Base-by-base conservation (phyloP, 2,329 filamentous ascomycete genomes). In the Thelonectria olida region DNA sequence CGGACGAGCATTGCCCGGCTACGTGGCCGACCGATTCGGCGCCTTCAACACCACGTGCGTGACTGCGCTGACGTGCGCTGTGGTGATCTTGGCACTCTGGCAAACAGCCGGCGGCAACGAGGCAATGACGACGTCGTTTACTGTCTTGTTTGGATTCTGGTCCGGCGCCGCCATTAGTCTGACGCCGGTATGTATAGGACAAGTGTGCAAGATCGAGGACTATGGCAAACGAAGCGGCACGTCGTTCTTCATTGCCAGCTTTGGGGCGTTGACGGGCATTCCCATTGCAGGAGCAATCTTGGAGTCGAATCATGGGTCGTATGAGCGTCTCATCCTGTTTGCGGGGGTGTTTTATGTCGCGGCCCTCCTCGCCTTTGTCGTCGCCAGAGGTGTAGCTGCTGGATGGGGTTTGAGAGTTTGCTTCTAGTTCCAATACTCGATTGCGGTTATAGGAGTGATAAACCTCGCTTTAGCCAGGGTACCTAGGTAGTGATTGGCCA, bases 191-290 rank as follows among this genome's bases (percentile, higher is more conserved):
- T 92, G 90, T 65, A 83, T 93, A 2, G 88, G 88, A 0, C 88
- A 91, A 75, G 80, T 92, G 4, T 92, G 90, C 75, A 83, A 85
- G 31, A 90, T 88, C 1, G 84, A 89, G 65, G 81, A 91, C 50
- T 91, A 91, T 65, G 90, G 90, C 0, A 80, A 88, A 34, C 88
- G 91, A 64, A 91, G 89, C 67, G 88, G 89, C 3, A 92, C 89
- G 1, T 85, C 87, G 52, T 92, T 90, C 69, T 90, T 86, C 0
- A 79, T 92, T 34, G 89, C 91, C 13, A 87, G 85, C 49, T 86
- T 92, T 66, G 88, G 72, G 5, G 67, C 68, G 7, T 75, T 89
- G 58, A 85, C 83, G 1, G 85, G 87, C 7, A 82, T 88, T 36
- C 87, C 87, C 0, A 85, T 89, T 50, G 86, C 84, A 1, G 87